A percentile compares a stretch with the other conserved stretches of the same genome.
Evolutionary conservation across 225 moss, liverwort and hornwort genomes (phyloP).

Genomic region (Physcomitrium patens): DNA sequence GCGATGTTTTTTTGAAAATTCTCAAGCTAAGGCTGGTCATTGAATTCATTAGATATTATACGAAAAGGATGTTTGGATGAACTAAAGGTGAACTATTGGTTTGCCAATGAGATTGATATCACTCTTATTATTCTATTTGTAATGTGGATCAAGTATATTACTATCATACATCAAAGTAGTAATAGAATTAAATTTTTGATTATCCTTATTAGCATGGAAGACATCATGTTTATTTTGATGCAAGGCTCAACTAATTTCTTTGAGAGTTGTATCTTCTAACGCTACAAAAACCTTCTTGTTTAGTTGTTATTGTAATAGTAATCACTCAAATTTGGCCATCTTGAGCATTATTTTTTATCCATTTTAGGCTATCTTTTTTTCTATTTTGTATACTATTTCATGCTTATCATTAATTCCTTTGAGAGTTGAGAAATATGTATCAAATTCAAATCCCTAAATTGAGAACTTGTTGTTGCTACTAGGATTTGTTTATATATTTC

Average conservation of each 20-base stretch:
- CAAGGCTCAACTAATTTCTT: background rate
- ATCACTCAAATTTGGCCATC: background rate
- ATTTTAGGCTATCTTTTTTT: background rate
- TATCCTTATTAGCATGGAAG: background rate
- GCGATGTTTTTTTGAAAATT: constrained; percentile 42
- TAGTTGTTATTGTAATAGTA: background rate
- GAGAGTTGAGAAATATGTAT: too few species aligned
- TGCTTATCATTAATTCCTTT: too few species aligned
- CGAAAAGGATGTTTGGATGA: constrained; percentile 43
- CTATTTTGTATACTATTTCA: too few species aligned
- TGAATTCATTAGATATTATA: constrained; percentile 41
- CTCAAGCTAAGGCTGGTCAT: constrained; percentile 28
- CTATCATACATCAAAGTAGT: constrained; percentile 24
- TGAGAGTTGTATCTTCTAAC: constrained; percentile 16
- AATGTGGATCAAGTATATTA: constrained; percentile 31
- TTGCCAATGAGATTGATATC: constrained; percentile 37
- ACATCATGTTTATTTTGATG: background rate
- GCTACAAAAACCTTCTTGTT: constrained; percentile 3
- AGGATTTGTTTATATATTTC: too few species aligned
- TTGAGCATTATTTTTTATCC: background rate
- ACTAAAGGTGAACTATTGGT: constrained; percentile 47
- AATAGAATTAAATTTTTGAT: constrained; percentile 27
- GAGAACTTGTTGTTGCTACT: too few species aligned
- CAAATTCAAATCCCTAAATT: too few species aligned
- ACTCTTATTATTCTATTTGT: constrained; percentile 25